A percentile compares a stretch with the other conserved stretches of the same genome.
These are phyloP conservation scores for Paracoccidioides brasiliensis DNA, from an alignment of 2,329 filamentous ascomycete species.

Conservation along the genomic window DNA sequence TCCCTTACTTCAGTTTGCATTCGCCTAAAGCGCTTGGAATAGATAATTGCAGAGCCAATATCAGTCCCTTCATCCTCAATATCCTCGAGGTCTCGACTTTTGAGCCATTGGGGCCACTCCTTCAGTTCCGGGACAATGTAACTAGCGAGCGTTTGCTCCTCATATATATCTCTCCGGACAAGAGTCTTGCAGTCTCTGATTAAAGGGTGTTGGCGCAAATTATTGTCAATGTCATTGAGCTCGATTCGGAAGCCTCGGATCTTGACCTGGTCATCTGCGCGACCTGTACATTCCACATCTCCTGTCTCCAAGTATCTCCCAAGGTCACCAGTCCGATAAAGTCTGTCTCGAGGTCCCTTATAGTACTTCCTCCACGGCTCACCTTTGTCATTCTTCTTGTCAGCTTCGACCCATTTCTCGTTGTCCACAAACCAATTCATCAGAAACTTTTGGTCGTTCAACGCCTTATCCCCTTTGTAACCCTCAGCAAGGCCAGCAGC, in stretches of 20 bases:
- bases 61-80: slow-evolving; percentile 38
- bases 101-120: slow-evolving; percentile 59
- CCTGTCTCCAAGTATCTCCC: slow-evolving; percentile 60
- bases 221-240: slow-evolving; percentile 79
- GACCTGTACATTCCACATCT: slow-evolving; percentile 63
- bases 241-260: slow-evolving; percentile 94
- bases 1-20: slow-evolving; percentile 28
- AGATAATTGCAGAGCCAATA: slow-evolving; percentile 27
- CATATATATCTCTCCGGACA: slow-evolving; percentile 67
- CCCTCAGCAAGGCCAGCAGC: slow-evolving; percentile 75
- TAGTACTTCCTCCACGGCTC: slow-evolving; percentile 71
- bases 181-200: slow-evolving; percentile 78
- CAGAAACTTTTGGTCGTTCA: slow-evolving; percentile 66
- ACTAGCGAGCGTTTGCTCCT: slow-evolving; percentile 75
- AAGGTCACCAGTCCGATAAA: slow-evolving; percentile 81
- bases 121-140: slow-evolving; percentile 76
- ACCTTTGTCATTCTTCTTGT: slow-evolving; percentile 41
- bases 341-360: slow-evolving; percentile 66
- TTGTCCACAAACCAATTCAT: slow-evolving; percentile 76
- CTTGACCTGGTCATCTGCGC: slow-evolving; percentile 84
- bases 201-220: slow-evolving; percentile 60
- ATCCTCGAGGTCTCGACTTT: slow-evolving; percentile 42
- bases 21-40: slow-evolving; percentile 43
- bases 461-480: slow-evolving; percentile 49
- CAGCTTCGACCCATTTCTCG: slow-evolving; percentile 52